Percentiles rank a stretch among this genome's conserved stretches.
phyloP scores from a whole-genome alignment of 2,329 filamentous ascomycete genomes.

The Lachnellula arida region DNA sequence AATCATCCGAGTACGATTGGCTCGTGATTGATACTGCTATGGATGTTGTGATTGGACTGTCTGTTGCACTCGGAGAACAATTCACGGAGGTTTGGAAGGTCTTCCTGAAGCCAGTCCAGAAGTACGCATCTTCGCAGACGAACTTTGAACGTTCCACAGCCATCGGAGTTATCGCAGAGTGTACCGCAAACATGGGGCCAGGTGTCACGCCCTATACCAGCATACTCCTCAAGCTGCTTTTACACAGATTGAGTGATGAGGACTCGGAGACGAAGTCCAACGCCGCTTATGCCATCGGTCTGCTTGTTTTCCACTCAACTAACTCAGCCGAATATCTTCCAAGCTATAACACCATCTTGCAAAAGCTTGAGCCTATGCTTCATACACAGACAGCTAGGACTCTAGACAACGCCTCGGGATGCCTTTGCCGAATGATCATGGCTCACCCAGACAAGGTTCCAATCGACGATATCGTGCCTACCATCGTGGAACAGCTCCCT shows the following conservation, averaged over 20 bases:
- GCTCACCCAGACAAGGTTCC: conserved; percentile 81
- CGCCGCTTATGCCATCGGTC: conserved; percentile 83
- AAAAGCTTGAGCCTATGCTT: conserved; percentile 81
- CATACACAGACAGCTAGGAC: conserved; percentile 73
- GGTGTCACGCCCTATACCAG: conserved; percentile 79
- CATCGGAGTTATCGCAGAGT: conserved; percentile 88
- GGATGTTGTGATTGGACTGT: conserved; percentile 81
- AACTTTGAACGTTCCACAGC: conserved; percentile 83
- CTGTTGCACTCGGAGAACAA: conserved; percentile 71
- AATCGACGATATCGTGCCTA: conserved; percentile 74
- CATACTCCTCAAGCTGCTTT: conserved; percentile 70
- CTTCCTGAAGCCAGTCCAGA: conserved; percentile 87
- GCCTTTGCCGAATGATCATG: conserved; percentile 86
- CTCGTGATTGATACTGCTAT: conserved; percentile 90
- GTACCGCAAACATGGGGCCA: conserved; percentile 75
- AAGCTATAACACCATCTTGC: conserved; percentile 71
- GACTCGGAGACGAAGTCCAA: conserved; percentile 93
- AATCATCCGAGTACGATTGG: conserved; percentile 97
- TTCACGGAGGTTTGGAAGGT: conserved; percentile 93
- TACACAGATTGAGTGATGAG: conserved; percentile 84
- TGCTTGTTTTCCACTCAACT: conserved; percentile 76
- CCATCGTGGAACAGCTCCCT: conserved; percentile 72
- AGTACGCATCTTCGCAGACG: conserved; percentile 82
- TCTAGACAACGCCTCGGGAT: conserved; percentile 90
- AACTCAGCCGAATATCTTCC: conserved; percentile 67